These are phyloP conservation scores for Tolypocladium tundrense DNA, from an alignment of 2,329 filamentous ascomycete genomes.

Conservation along the genomic window DNA sequence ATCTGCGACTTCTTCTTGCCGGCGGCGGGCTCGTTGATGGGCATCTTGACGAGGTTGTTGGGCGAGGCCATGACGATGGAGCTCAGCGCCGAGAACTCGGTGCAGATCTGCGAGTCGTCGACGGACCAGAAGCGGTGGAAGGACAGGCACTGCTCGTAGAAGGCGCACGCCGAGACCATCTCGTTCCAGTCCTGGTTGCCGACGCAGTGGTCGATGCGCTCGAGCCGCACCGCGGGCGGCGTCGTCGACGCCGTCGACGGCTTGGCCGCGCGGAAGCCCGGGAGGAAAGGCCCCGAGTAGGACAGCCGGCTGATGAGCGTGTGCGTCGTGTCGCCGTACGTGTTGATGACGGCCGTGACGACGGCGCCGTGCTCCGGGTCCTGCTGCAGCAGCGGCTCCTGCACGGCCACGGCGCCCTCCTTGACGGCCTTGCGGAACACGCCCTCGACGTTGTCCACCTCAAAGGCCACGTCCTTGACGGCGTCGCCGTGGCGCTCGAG, in stretches of 20 bases:
- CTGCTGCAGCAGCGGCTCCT: conserved; percentile 41
- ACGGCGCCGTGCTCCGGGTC: conserved; percentile 58
- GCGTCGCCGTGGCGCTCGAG: conserved; percentile 84
- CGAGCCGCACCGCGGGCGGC: conserved; percentile 56
- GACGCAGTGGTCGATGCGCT: conserved; percentile 88
- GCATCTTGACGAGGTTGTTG: conserved; percentile 89
- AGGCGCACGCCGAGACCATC: conserved; percentile 57
- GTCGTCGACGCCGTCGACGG: conserved; percentile 24
- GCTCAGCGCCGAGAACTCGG: conserved; percentile 81
- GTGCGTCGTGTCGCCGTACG: conserved; percentile 93
- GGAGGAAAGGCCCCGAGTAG: conserved; percentile 72
- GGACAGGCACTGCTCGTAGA: conserved; percentile 79
- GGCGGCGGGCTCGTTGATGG: conserved; percentile 88
- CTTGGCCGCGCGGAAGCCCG: conserved; percentile 59
- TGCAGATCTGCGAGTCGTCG: conserved; percentile 86
- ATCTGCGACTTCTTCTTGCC: conserved; percentile 92
- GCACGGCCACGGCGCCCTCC: conserved; percentile 51
- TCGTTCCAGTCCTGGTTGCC: conserved; percentile 94
- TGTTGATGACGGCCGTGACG: conserved; percentile 69
- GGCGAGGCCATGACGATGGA: conserved; percentile 83
- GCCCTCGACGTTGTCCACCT: conserved; percentile 78
- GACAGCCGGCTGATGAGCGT: conserved; percentile 66
- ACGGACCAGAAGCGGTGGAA: conserved; percentile 98
- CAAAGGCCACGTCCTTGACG: conserved; percentile 91
- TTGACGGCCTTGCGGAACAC: conserved; percentile 67